Percentiles rank a stretch among this genome's conserved stretches.
Conservation (phyloP, 2,329 filamentous ascomycete genomes). For the Alternaria tenuissima region DNA sequence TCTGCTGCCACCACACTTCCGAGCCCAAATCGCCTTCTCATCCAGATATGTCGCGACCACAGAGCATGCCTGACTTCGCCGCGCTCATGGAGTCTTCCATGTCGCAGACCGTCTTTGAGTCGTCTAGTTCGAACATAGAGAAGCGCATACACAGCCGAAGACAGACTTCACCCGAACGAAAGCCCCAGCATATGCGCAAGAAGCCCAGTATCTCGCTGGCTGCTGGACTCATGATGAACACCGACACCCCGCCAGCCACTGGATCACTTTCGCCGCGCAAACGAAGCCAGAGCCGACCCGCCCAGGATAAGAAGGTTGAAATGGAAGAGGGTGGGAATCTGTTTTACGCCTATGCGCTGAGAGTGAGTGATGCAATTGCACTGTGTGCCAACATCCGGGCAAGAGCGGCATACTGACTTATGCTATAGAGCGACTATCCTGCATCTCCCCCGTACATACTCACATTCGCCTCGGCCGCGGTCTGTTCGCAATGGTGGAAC, state of each 20-base stretch:
- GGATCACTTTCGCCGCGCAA: conserved; percentile 26
- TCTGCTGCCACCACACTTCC: conserved; percentile 14
- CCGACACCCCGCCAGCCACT: conserved; percentile 24
- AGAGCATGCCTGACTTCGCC: conserved; percentile 48
- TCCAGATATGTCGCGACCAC: conserved; percentile 39
- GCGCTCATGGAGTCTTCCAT: conserved; percentile 41
- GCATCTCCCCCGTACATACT: conserved; percentile 46
- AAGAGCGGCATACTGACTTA: conserved; percentile 18
- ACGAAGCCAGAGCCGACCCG: conserved; percentile 19
- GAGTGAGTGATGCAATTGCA: conserved; percentile 27
- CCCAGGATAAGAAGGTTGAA: conserved; percentile 12
- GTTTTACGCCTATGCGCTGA: conserved; percentile 49
- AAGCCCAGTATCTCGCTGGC: conserved; percentile 47
- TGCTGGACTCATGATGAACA: conserved; percentile 47
- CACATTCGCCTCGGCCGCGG: conserved; percentile 43
- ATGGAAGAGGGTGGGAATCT: conserved; percentile 27
- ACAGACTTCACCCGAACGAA: conserved; percentile 32
- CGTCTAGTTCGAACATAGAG: conserved; percentile 35
- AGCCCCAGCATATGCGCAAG: conserved; percentile 34
- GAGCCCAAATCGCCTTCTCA: neutral
- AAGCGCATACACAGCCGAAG: conserved; percentile 31
- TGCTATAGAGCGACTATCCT: conserved; percentile 39
- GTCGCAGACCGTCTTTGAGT: conserved; percentile 22
- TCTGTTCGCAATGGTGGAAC: conserved; percentile 46
- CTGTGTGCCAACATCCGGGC: neutral